A percentile compares a stretch with the other conserved stretches of the same genome.
Conservation (phyloP, 2,329 filamentous ascomycete genomes). For the Neoascochyta sp. region DNA sequence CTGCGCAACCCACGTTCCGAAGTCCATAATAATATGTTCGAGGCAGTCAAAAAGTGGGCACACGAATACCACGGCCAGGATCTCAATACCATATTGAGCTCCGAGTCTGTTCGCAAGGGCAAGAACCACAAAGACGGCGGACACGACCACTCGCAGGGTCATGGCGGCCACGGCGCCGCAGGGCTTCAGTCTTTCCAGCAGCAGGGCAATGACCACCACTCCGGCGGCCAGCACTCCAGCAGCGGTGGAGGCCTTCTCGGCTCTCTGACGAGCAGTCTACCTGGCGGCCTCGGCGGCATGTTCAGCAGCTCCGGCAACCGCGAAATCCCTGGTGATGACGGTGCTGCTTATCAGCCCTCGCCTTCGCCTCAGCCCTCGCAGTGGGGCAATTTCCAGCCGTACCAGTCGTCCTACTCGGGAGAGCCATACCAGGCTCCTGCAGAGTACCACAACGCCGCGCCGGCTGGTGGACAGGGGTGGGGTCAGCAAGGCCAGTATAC, state of each 20-base stretch:
- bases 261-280: slow-evolving; percentile 14
- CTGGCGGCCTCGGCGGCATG: slow-evolving; percentile 16
- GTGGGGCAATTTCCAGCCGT: slow-evolving; percentile 34
- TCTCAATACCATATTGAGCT: slow-evolving; percentile 72
- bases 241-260: slow-evolving; percentile 23
- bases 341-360: slow-evolving; percentile 18
- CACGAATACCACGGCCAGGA: slow-evolving; percentile 63
- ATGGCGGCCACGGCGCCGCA: slow-evolving; percentile 27
- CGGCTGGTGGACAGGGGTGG: slow-evolving; percentile 25
- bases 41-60: slow-evolving; percentile 77
- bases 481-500: slow-evolving; percentile 27
- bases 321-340: slow-evolving; percentile 19
- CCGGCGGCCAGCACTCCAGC: slow-evolving; percentile 8
- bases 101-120: slow-evolving; percentile 76
- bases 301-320: slow-evolving; percentile 22
- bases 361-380: slow-evolving; percentile 26
- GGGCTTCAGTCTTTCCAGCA: slow-evolving; percentile 21
- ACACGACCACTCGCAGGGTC: slow-evolving; percentile 32
- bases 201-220: slow-evolving; percentile 16
- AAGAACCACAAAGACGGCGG: slow-evolving; percentile 63
- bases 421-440: slow-evolving; percentile 26
- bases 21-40: slow-evolving; percentile 85
- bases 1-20: slow-evolving; percentile 71
- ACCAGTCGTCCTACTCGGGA: slow-evolving; percentile 33
- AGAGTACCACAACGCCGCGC: slow-evolving; percentile 24